Conservation (phyloP, 106 monocot genomes). For the Dactylorhiza incarnata region DNA sequence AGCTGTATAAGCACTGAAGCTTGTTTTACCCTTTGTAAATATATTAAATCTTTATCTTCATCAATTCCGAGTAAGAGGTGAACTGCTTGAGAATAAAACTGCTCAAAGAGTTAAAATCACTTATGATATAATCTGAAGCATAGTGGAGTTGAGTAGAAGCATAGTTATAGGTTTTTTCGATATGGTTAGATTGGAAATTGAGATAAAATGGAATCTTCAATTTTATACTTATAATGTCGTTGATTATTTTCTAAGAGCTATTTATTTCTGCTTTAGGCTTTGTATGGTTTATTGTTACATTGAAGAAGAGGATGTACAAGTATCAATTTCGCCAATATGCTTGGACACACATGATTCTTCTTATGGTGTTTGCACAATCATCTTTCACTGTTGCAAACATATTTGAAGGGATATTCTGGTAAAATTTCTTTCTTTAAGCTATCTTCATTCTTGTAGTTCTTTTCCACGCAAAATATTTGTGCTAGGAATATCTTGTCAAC, state of each 20-base stretch:
- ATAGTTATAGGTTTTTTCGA: not conserved
- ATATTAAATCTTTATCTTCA: not conserved
- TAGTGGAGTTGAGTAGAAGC: not conserved
- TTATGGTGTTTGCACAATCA: constrained; percentile 71
- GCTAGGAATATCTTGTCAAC: not conserved
- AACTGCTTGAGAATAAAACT: not conserved
- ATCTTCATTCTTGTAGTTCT: not conserved
- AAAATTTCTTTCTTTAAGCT: constrained; percentile 8
- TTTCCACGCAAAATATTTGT: constrained; percentile 4
- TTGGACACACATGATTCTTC: constrained; percentile 81
- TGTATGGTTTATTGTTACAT: constrained; percentile 86
- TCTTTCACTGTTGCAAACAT: constrained; percentile 88
- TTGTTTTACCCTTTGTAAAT: not conserved
- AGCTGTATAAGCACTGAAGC: not conserved
- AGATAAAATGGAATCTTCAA: not conserved
- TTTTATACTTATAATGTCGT: not conserved
- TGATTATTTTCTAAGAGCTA: not conserved
- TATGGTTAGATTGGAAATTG: not conserved
- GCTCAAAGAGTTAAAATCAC: not conserved
- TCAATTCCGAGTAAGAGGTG: no score
- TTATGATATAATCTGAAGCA: not conserved
- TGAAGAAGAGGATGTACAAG: constrained; percentile 85
- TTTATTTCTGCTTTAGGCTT: constrained; percentile 45
- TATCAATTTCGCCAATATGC: constrained; percentile 80
- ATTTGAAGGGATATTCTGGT: constrained; percentile 99